Percentiles rank a stretch among this genome's conserved stretches.
Conservation (phyloP, 495 filamentous ascomycete species). For the Aspergillus heteromorphus region DNA sequence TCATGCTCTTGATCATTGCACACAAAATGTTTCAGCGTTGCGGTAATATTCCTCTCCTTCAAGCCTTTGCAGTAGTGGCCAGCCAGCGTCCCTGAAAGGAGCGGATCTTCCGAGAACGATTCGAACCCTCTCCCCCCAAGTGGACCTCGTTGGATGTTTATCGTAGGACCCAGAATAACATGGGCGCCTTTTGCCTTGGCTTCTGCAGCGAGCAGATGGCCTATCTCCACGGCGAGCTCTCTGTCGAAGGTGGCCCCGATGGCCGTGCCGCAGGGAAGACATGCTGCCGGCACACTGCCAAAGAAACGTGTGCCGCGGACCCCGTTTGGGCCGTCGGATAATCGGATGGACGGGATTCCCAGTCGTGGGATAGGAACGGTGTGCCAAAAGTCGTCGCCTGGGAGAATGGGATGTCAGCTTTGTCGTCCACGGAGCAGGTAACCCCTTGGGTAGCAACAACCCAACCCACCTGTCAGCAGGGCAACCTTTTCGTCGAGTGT, state of each 20-base stretch:
- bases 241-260: conserved; percentile 62
- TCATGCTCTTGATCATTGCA: conserved; percentile 66
- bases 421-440: no score
- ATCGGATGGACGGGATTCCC: conserved; percentile 56
- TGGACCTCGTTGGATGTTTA: conserved; percentile 65
- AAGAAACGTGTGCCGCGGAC: conserved; percentile 60
- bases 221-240: conserved; percentile 48
- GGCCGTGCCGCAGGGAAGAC: conserved; percentile 57
- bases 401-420: not conserved
- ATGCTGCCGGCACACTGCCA: conserved; percentile 55
- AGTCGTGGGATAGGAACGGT: conserved; percentile 59
- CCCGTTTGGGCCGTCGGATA: conserved; percentile 67
- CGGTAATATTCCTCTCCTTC: conserved; percentile 55
- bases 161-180: conserved; percentile 64
- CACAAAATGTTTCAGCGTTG: conserved; percentile 68
- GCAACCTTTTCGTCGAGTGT: conserved; percentile 50
- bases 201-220: conserved; percentile 55
- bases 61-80: conserved; percentile 58
- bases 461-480: conserved; percentile 38
- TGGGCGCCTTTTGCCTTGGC: conserved; percentile 57
- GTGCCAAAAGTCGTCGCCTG: conserved; percentile 66
- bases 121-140: conserved; percentile 71
- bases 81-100: conserved; percentile 59
- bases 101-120: conserved; percentile 65
- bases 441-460: not conserved